phyloP scores from a whole-genome alignment of 805 yeast genomes.

The Starmerella sp. region DNA sequence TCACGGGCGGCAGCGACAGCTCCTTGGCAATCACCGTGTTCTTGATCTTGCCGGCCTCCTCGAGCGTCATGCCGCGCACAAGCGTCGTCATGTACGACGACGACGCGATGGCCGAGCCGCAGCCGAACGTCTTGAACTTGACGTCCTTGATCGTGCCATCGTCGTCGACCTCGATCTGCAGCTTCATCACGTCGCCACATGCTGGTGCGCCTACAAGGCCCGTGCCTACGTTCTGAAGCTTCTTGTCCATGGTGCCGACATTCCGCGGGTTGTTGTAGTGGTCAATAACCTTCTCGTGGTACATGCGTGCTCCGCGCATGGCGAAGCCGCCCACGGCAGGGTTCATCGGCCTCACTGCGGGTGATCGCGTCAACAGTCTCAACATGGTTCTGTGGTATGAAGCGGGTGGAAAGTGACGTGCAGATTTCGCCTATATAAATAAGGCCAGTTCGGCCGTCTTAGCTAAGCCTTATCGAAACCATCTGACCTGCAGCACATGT shows the following conservation, averaged over 20 bases:
- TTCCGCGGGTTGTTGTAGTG: constrained; percentile 95
- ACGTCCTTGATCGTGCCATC: constrained; percentile 90
- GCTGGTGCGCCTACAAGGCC: constrained; percentile 99
- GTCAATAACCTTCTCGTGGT: constrained; percentile 89
- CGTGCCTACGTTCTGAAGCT: constrained; percentile 70
- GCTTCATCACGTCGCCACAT: constrained; percentile 97
- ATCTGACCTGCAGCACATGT: neutral
- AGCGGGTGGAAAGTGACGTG: neutral
- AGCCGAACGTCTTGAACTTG: constrained; percentile 97
- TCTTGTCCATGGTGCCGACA: constrained; percentile 85
- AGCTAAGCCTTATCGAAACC: constrained; percentile 1
- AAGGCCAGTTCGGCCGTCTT: neutral
- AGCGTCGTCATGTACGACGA: constrained; percentile 90
- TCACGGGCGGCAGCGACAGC: constrained; percentile 89
- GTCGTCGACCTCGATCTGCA: constrained; percentile 86
- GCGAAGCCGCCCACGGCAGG: neutral
- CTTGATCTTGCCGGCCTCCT: constrained; percentile 85
- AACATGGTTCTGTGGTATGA: neutral
- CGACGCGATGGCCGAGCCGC: constrained; percentile 96
- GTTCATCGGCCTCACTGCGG: neutral
- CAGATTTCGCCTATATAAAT: constrained; percentile 1
- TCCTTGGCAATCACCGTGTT: constrained; percentile 93
- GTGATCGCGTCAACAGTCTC: neutral
- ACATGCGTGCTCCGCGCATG: constrained; percentile 25
- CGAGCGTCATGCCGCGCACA: constrained; percentile 87